Base-by-base conservation (phyloP, 305 asterid species). In the Rubia balearica region DNA sequence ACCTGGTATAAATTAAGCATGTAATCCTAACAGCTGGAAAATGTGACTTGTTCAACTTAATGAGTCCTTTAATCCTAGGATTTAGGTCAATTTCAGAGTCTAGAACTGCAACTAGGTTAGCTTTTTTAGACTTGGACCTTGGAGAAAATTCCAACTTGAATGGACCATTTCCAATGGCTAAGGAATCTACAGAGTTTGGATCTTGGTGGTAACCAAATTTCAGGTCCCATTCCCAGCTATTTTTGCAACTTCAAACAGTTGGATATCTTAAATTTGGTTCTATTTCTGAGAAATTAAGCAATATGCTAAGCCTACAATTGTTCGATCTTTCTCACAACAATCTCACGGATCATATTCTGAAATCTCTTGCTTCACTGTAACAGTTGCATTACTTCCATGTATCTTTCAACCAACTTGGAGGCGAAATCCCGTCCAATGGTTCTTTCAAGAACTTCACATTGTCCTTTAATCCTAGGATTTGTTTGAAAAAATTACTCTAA, bases 261-360 rank as follows among this genome's bases (percentile, higher is more conserved):
- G n/a, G 19, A 3, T 4, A 3, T 12, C 6, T 13, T 49, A 49
- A 13, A 49, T 13, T 49, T 49, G 57, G 76, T 1, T 16, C 59
- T 16, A 17, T 51, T 51, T 24, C 22, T 5, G 22, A 17, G 22
- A 16, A 51, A 51, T 5, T 51, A 51, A 51, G 59, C 59, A 51
- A 16, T 51, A 51, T 51, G 59, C 3, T 14, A 14, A 51, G 8
- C 22, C 59, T 51, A 6, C 19, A 51, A 51, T 51, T 6, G 8
- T 6, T 51, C 22, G 59, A 51, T 51, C 59, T 51, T 51, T 51
- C 59, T 51, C 22, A 17, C 9, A 51, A 51, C 59, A 51, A 51
- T 51, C 22, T 51, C 9, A 71, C 74, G 43, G 76, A 80, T 12
- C 63, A 69, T 49, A 71, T 82, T 69, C 81, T 81, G 3, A 79